Evolutionary conservation across 2,329 filamentous ascomycete species (phyloP).

Genomic region (Trichocomaceae sp.): DNA sequence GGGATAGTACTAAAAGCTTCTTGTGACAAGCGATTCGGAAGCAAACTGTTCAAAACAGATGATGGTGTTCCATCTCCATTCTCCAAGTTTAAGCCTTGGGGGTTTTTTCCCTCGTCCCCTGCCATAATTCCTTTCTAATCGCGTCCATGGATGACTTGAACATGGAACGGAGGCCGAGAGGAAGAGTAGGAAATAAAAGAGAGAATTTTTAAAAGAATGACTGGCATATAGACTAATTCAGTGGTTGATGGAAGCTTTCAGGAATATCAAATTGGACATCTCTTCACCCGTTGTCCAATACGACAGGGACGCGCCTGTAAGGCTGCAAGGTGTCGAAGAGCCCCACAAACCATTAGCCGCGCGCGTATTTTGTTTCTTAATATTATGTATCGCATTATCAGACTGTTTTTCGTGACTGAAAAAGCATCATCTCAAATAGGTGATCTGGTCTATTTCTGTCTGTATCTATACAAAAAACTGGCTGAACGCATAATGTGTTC

Average conservation of each 20-base stretch:
- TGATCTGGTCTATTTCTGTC: neutral
- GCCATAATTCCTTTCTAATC: constrained; percentile 19
- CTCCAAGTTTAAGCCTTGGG: constrained; percentile 13
- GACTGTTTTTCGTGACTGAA: neutral
- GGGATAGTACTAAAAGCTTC: constrained; percentile 64
- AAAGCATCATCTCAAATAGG: neutral
- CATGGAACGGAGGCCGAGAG: neutral
- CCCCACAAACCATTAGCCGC: neutral
- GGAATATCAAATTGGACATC: neutral
- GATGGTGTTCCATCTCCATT: constrained; percentile 41
- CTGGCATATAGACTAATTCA: neutral
- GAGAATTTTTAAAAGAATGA: neutral
- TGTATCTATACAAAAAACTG: neutral
- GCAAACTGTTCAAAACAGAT: constrained; percentile 80
- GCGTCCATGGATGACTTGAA: constrained; percentile 9
- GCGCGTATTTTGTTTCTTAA: neutral
- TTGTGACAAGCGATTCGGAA: constrained; percentile 72
- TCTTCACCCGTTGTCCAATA: neutral
- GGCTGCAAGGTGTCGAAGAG: constrained; percentile 4
- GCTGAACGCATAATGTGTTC: neutral
- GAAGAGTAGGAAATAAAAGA: neutral
- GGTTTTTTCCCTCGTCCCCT: constrained; percentile 18
- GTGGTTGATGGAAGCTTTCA: neutral
- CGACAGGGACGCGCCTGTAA: neutral
- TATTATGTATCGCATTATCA: too few species aligned